Percentiles rank a stretch among this genome's conserved stretches.
These are phyloP conservation scores for Antitrichia curtipendula DNA, from an alignment of 225 moss, liverwort and hornwort species.

Conservation along the genomic window DNA sequence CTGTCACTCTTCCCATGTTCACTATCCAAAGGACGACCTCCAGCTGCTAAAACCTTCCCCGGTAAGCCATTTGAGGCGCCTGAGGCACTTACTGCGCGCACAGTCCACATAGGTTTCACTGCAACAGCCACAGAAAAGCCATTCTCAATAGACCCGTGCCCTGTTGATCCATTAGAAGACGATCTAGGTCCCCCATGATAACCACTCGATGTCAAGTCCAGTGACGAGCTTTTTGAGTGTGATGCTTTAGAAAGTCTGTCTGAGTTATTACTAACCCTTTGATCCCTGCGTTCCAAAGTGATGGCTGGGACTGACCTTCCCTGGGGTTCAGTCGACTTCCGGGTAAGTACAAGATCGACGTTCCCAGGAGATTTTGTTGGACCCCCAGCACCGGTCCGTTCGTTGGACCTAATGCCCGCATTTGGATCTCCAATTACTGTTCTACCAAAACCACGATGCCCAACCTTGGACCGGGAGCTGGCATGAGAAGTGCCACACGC, in stretches of 20 bases:
- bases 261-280: slow-evolving; percentile 1
- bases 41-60: slow-evolving; percentile 7
- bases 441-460: slow-evolving; percentile 49
- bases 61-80: slow-evolving; percentile 13
- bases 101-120: slow-evolving; percentile 41
- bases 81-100: background rate
- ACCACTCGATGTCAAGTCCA: slow-evolving; percentile 25
- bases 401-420: slow-evolving; percentile 12
- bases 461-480: slow-evolving; percentile 46
- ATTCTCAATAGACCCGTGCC: slow-evolving; percentile 19
- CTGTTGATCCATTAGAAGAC: slow-evolving; percentile 17
- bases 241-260: slow-evolving; percentile 17
- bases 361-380: slow-evolving; percentile 14
- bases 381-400: background rate
- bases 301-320: slow-evolving; percentile 10
- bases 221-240: slow-evolving; percentile 18
- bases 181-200: slow-evolving; percentile 12
- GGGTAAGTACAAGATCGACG: background rate
- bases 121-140: slow-evolving; percentile 13
- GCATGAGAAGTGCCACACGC: slow-evolving; percentile 78
- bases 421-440: slow-evolving; percentile 36
- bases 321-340: slow-evolving; percentile 8
- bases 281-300: slow-evolving; percentile 27
- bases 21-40: slow-evolving; percentile 13
- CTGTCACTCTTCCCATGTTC: slow-evolving; percentile 32